Percentiles rank a stretch among this genome's conserved stretches.
phyloP scores from a whole-genome alignment of 139 green algal genomes.

The Deuterostichococcus epilithicus region DNA sequence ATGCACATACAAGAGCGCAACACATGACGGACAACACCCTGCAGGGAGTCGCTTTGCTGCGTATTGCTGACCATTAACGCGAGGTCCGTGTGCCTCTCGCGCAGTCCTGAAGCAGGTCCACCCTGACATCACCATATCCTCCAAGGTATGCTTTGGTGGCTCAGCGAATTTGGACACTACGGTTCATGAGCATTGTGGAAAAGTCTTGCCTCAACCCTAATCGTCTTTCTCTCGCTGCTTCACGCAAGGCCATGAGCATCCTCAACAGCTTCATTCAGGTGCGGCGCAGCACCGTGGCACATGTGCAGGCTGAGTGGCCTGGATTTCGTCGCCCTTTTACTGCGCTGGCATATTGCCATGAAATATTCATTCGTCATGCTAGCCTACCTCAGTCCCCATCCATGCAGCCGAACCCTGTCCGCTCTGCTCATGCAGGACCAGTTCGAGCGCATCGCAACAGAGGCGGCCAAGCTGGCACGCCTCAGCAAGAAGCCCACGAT shows the following conservation, averaged over 20 bases:
- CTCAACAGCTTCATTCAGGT: conserved; percentile 89
- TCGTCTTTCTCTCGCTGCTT: too few relatives aligned
- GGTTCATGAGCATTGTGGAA: conserved; percentile 54
- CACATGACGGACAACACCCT: too few relatives aligned
- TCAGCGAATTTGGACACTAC: too few relatives aligned
- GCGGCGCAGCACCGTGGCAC: conserved; percentile 7
- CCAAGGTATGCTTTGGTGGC: too few relatives aligned
- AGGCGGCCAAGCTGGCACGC: conserved; percentile 61
- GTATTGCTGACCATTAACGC: too few relatives aligned
- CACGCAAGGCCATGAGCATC: conserved; percentile 91
- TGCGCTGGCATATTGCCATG: too few relatives aligned
- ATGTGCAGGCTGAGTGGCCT: background rate
- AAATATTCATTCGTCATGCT: too few relatives aligned
- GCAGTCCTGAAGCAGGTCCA: conserved; percentile 82
- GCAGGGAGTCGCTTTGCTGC: too few relatives aligned
- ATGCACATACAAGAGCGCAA: too few relatives aligned
- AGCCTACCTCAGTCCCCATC: too few relatives aligned
- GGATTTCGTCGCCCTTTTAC: too few relatives aligned
- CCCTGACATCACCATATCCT: conserved; percentile 93
- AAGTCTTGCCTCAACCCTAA: conserved; percentile 54
- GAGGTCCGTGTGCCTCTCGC: background rate
- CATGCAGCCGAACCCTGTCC: too few relatives aligned
- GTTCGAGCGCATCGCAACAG: conserved; percentile 84
- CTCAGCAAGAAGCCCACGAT: conserved; percentile 90
- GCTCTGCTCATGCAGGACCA: conserved; percentile 7